Percentiles rank a stretch among this genome's conserved stretches.
Evolutionary conservation across 352 stramenopile species (phyloP).

Genomic region (Pythium myriotylum): DNA sequence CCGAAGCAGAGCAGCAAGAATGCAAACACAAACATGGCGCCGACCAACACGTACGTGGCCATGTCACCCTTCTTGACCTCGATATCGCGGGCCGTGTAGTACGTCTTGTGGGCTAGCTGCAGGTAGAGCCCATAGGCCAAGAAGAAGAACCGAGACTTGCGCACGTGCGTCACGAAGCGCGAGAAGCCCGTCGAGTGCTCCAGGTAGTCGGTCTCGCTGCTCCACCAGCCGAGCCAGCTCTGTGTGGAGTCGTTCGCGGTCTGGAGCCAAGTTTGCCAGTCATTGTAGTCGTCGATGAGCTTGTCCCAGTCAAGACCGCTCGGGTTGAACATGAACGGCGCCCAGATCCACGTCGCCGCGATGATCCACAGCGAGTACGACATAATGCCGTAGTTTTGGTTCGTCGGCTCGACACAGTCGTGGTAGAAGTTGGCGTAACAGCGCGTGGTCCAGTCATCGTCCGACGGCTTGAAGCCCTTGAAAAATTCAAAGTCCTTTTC

Average conservation of each 20-base stretch:
- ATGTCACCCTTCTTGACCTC: slow-evolving; percentile 19
- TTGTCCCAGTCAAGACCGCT: slow-evolving; percentile 98
- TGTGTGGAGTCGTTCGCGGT: slow-evolving; percentile 82
- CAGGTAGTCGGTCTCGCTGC: slow-evolving; percentile 74
- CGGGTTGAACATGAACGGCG: slow-evolving; percentile 94
- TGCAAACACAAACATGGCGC: slow-evolving; percentile 30
- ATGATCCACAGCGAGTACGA: slow-evolving; percentile 97
- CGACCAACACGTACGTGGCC: slow-evolving; percentile 25
- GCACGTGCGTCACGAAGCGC: slow-evolving; percentile 66
- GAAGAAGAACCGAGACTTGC: slow-evolving; percentile 77
- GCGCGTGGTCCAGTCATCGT: slow-evolving; percentile 67
- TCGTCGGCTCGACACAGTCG: slow-evolving; percentile 90
- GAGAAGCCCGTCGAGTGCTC: slow-evolving; percentile 70
- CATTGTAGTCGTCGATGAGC: slow-evolving; percentile 92
- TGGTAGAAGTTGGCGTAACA: slow-evolving; percentile 84
- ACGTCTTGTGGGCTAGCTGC: slow-evolving; percentile 55
- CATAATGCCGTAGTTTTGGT: slow-evolving; percentile 96
- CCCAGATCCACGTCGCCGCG: slow-evolving; percentile 85
- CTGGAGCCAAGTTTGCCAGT: slow-evolving; percentile 94
- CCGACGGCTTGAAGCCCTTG: slow-evolving; percentile 66
- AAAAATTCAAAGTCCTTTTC: slow-evolving; percentile 67
- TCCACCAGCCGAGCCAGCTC: slow-evolving; percentile 87
- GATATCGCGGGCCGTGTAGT: slow-evolving; percentile 23
- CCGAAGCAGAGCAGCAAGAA: slow-evolving; percentile 35
- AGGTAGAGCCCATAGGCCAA: slow-evolving; percentile 78